Base-by-base conservation (phyloP, 768 basidiomycete species). In the Psilocybe azurescens region DNA sequence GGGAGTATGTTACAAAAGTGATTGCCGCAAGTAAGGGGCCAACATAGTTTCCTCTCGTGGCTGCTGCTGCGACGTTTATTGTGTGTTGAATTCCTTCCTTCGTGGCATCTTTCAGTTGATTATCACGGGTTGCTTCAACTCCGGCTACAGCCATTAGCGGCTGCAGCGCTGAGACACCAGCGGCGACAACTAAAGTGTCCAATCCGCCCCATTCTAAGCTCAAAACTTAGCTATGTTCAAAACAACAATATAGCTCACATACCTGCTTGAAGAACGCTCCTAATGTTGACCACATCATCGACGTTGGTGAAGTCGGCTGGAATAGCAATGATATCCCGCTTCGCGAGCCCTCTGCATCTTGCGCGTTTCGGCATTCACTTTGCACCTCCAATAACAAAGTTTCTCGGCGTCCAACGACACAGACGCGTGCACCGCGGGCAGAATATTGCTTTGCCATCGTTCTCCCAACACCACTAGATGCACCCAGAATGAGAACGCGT, bases 81-180 rank as follows among this genome's bases (percentile, higher is more conserved):
- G 87, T 80, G 13, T 76, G 77, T 50, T 87, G 80, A 10, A 96
- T 77, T 3, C 88, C 93, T 20, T 86, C 84, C 5, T 73, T 67
- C 1, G 77, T 78, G 7, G 84, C 80, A 41, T 83, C 77, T 13
- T 70, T 65, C 10, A 77, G 75, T 7, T 70, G 60, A 41, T 73
- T 24, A 24, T 24, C 24, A 24, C 24, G 24, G 24, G 24, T 61
- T 0, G 75, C 68, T 52, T 83, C 75, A 0, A 85, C 77, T 2
- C 89, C 90, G 14, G 91, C 89, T 9, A 93, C 74, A 2, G 85
- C 83, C 73, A 95, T 79, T 28, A 97, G 77, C 0, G 94, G 90
- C 56, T 84, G 86, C 2, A 95, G 79, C 10, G 94, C 89, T 0
- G 93, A 93, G 0, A 95, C 91, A 3, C 95, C 95, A 2, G 94